These are phyloP conservation scores for Aspergillus kassunensis DNA, from an alignment of 495 filamentous ascomycete genomes.

Conservation along the genomic window DNA sequence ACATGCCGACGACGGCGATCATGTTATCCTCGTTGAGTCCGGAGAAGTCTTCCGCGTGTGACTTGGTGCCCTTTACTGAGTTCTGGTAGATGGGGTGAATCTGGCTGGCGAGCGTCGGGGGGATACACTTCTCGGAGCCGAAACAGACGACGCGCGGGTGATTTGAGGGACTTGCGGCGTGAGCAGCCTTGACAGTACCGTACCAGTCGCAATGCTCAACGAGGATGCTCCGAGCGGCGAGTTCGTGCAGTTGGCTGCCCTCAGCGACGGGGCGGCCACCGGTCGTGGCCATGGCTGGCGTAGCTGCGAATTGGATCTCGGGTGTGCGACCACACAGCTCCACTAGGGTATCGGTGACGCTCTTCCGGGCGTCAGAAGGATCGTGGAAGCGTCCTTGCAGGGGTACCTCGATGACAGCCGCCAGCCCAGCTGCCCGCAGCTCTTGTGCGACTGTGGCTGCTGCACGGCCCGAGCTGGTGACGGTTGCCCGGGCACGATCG, in stretches of 20 bases:
- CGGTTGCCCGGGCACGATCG: slow-evolving; percentile 36
- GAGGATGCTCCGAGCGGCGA: slow-evolving; percentile 35
- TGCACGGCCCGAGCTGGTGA: slow-evolving; percentile 12
- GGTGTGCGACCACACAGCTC: neutral
- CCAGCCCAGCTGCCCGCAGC: neutral
- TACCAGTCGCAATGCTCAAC: slow-evolving; percentile 38
- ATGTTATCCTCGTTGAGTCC: neutral
- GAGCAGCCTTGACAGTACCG: slow-evolving; percentile 20
- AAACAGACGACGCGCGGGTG: slow-evolving; percentile 26
- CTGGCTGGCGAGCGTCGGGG: slow-evolving; percentile 20
- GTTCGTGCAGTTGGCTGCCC: slow-evolving; percentile 17
- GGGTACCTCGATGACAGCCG: neutral
- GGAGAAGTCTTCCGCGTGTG: neutral
- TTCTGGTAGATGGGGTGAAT: neutral
- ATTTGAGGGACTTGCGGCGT: slow-evolving; percentile 6
- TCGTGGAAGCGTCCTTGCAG: slow-evolving; percentile 11
- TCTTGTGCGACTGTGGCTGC: neutral
- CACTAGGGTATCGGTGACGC: neutral
- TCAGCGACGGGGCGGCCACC: neutral
- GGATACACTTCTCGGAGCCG: slow-evolving; percentile 37
- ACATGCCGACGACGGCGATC: slow-evolving; percentile 24
- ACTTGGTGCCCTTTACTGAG: too few relatives aligned
- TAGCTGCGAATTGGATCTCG: slow-evolving; percentile 6
- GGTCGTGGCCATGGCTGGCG: slow-evolving; percentile 19
- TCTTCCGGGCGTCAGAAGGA: neutral